Percentiles rank a stretch among this genome's conserved stretches.
phyloP scores from a whole-genome alignment of 768 basidiomycete species.

The Suillus plorans region DNA sequence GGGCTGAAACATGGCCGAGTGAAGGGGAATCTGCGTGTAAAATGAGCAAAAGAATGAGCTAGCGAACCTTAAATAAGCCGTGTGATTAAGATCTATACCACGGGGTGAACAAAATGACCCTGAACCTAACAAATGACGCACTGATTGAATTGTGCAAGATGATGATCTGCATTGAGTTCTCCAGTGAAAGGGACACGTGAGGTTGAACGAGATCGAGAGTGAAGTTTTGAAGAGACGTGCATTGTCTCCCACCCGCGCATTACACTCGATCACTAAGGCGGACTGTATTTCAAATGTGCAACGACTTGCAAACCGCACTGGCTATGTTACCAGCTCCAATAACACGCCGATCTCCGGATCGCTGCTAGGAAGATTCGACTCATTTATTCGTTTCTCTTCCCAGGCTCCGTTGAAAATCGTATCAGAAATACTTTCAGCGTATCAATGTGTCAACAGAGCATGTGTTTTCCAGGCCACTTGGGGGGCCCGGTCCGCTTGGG shows the following conservation, averaged over 20 bases:
- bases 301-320: conserved; percentile 66
- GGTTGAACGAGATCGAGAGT: conserved; percentile 1
- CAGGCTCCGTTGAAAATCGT: conserved; percentile 48
- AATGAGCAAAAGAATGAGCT: not conserved
- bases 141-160: conserved; percentile 51
- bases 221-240: conserved; percentile 11
- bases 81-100: conserved; percentile 46
- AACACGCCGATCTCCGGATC: conserved; percentile 56
- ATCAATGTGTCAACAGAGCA: conserved; percentile 54
- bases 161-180: conserved; percentile 34
- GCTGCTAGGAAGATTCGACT: conserved; percentile 42
- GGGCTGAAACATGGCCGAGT: conserved; percentile 54
- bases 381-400: conserved; percentile 42
- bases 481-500: conserved; percentile 30
- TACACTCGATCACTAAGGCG: conserved; percentile 54
- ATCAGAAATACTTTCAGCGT: conserved; percentile 54
- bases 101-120: conserved; percentile 6
- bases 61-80: conserved; percentile 50
- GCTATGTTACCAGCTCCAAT: conserved; percentile 54
- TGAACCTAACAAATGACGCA: conserved; percentile 27
- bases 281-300: conserved; percentile 53
- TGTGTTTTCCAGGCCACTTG: conserved; percentile 55
- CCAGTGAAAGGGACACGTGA: conserved; percentile 29
- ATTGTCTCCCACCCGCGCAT: conserved; percentile 49
- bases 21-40: conserved; percentile 43